Conservation (phyloP, 2,329 filamentous ascomycete genomes). For the Cercospora sp. region DNA sequence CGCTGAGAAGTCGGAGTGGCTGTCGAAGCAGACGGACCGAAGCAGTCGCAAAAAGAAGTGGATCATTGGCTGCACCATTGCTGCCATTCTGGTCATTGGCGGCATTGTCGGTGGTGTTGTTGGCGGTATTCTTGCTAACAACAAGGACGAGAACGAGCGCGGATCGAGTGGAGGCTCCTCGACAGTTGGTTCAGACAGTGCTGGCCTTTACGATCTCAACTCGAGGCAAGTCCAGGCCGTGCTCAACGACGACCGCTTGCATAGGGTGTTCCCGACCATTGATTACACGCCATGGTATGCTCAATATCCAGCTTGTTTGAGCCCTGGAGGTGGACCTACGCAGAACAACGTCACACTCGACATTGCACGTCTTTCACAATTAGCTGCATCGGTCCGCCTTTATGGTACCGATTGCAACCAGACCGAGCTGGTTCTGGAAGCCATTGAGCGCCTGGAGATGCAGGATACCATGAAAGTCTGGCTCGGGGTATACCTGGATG, state of each 20-base stretch:
- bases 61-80: conserved; percentile 55
- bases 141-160: conserved; percentile 25
- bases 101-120: conserved; percentile 73
- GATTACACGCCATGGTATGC: conserved; percentile 92
- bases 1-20: conserved; percentile 66
- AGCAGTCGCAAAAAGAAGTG: conserved; percentile 70
- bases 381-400: conserved; percentile 82
- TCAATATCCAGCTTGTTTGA: conserved; percentile 81
- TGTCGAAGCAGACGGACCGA: conserved; percentile 58
- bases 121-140: conserved; percentile 65
- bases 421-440: conserved; percentile 86
- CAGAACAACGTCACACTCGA: conserved; percentile 96
- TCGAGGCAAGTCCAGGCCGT: conserved; percentile 78
- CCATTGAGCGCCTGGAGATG: conserved; percentile 72
- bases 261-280: conserved; percentile 93
- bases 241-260: conserved; percentile 75
- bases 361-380: conserved; percentile 81
- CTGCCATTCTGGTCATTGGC: conserved; percentile 66
- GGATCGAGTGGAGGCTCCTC: conserved; percentile 14
- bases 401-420: conserved; percentile 98
- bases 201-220: conserved; percentile 65
- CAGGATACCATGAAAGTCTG: conserved; percentile 77
- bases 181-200: conserved; percentile 8
- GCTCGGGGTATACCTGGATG: conserved; percentile 91
- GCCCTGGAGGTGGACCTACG: conserved; percentile 65